These are phyloP conservation scores for Macrophomina tecta DNA, from an alignment of 2,329 filamentous ascomycete genomes.

Conservation along the genomic window DNA sequence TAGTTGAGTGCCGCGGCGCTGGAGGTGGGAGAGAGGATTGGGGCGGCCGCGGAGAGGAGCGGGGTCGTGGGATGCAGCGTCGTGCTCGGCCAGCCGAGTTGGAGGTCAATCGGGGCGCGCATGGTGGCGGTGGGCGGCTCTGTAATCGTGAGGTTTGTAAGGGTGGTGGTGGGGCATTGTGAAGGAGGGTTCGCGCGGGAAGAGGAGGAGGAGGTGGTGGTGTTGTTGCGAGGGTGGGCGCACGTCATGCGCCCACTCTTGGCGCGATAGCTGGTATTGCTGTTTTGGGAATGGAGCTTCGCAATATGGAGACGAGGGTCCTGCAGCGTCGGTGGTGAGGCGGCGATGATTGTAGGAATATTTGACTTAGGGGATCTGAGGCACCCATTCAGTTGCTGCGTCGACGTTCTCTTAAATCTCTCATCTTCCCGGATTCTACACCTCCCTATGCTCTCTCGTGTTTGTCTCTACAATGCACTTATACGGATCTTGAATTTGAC, in stretches of 20 bases:
- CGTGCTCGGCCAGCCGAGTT: constrained; percentile 71
- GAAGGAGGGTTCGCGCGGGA: background rate
- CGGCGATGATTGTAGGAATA: too few relatives aligned
- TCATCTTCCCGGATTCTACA: too few relatives aligned
- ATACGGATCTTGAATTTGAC: too few relatives aligned
- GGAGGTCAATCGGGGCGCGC: constrained; percentile 62
- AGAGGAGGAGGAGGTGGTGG: too few relatives aligned
- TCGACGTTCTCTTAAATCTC: too few relatives aligned
- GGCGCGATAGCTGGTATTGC: background rate
- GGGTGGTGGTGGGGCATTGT: background rate
- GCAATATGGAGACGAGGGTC: too few relatives aligned
- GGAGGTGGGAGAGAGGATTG: constrained; percentile 64
- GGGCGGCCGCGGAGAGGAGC: constrained; percentile 65
- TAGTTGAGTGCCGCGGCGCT: constrained; percentile 73
- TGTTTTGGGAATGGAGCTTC: background rate
- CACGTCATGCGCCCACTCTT: background rate
- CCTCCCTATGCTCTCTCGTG: too few relatives aligned
- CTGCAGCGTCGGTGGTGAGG: too few relatives aligned
- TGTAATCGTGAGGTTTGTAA: background rate
- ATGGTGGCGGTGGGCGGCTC: background rate
- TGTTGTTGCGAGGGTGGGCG: background rate
- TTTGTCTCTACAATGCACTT: too few relatives aligned
- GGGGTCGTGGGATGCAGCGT: constrained; percentile 69
- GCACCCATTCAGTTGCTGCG: too few relatives aligned
- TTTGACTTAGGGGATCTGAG: too few relatives aligned